Evolutionary conservation across 495 filamentous ascomycete genomes (phyloP).

Genomic region (Neurospora sp.): DNA sequence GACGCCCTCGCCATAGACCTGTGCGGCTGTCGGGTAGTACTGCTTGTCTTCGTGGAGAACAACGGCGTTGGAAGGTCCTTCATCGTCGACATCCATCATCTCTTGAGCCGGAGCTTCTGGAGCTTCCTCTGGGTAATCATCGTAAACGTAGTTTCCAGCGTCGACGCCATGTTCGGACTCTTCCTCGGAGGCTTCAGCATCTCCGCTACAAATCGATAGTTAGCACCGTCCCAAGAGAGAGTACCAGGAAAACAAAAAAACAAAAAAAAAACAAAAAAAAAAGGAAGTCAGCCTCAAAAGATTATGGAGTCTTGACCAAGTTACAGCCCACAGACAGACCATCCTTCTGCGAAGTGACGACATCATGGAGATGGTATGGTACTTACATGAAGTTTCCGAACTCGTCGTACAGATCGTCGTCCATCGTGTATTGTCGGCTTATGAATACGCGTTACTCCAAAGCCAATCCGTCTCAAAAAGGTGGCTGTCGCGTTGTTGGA

Average conservation of each 20-base stretch:
- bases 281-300: not conserved
- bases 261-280: too few species aligned
- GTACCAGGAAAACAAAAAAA: not conserved
- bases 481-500: not conserved
- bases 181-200: conserved; percentile 74
- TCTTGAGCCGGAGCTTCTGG: conserved; percentile 61
- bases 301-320: not conserved
- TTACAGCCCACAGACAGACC: not conserved
- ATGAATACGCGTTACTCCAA: not conserved
- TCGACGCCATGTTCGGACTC: conserved; percentile 66
- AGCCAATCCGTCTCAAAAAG: not conserved
- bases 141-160: conserved; percentile 69
- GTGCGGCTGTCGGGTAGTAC: conserved; percentile 93
- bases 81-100: conserved; percentile 88
- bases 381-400: conserved; percentile 29
- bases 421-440: conserved; percentile 18
- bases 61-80: conserved; percentile 94
- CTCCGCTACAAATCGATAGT: conserved; percentile 46
- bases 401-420: conserved; percentile 29
- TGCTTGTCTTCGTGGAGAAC: conserved; percentile 98
- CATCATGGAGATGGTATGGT: not conserved
- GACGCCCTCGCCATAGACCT: conserved; percentile 88
- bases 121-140: conserved; percentile 58
- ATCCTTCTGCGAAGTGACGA: not conserved
- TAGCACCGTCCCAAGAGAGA: not conserved